Conservation (phyloP, 441 rosid genomes). For the Croton setiger region DNA sequence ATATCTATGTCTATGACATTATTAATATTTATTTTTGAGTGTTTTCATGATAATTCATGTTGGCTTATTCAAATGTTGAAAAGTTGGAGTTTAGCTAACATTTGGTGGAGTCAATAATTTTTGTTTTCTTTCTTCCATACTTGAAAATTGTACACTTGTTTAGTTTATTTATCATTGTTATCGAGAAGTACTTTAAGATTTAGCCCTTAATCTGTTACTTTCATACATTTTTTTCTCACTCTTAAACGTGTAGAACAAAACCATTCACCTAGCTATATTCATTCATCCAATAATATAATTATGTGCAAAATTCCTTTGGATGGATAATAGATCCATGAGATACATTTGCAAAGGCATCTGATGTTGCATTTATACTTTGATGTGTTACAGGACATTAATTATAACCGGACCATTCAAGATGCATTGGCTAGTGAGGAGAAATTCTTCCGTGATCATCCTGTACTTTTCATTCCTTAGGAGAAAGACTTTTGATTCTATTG, state of each 20-base stretch:
- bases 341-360: not conserved
- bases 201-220: not conserved
- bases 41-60: not conserved
- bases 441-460: conserved; percentile 50
- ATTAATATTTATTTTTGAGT: not conserved
- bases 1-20: not conserved
- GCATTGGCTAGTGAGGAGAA: conserved; percentile 48
- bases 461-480: conserved; percentile 17
- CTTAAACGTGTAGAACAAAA: not conserved
- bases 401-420: conserved; percentile 50
- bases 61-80: not conserved
- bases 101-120: not conserved
- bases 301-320: not conserved
- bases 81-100: not conserved
- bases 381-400: conserved; percentile 45
- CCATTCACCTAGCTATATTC: not conserved
- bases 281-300: not conserved
- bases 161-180: not conserved
- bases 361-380: not conserved
- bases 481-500: not conserved
- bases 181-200: not conserved
- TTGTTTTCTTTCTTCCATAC: not conserved
- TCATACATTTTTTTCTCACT: not conserved
- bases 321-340: not conserved
- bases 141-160: not conserved